Base-by-base conservation (phyloP, 306 rosid genomes). In the Crotalaria pallida region DNA sequence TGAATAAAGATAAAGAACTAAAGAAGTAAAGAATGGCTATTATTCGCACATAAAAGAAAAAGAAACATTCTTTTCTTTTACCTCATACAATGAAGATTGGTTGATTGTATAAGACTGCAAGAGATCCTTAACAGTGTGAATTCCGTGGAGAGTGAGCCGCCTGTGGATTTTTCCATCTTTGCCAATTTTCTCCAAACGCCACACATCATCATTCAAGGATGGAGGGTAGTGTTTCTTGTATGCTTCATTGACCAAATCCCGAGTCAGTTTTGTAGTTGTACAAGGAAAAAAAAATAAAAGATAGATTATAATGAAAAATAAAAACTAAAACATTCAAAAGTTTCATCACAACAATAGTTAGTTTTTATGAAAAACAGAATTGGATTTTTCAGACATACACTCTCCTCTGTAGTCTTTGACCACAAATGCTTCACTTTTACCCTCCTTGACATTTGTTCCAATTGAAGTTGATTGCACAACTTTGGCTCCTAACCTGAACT, bases 331-430 rank as follows among this genome's bases (percentile, higher is more conserved):
- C 17, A 53, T 11, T 13, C 43, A 51, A 56, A 17, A 67, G 17
- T 15, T 61, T 67, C n/a, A 72, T n/a, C 12, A 24, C 18, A 73
- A 31, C 48, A 24, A n/a, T 36, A 38, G 4, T 34, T 43, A n/a
- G 55, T 48, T 59, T 9, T 36, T 12, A 47, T 64, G 21, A 45
- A 6, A 23, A n/a, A 23, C 6, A 43, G 13, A 23, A 40, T 48
- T 38, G 13, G 21, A 59, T n/a, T 15, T 48, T 44, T 7, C 57
- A 55, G 59, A 89, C 85, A 75, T 57, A 88, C 95, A 0, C 55
- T 88, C 90, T 63, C 92, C 97, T 0, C 92, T 72, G 52, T 68
- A 85, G 66, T 91, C 96, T 64, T 81, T 88, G 36, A 91, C 95
- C 24, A 41, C 29, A 36, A 91, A 83, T 22, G 88, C 49, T 31